Evolutionary conservation across 2,329 filamentous ascomycete genomes (phyloP).

Genomic region (Nemania abortiva): DNA sequence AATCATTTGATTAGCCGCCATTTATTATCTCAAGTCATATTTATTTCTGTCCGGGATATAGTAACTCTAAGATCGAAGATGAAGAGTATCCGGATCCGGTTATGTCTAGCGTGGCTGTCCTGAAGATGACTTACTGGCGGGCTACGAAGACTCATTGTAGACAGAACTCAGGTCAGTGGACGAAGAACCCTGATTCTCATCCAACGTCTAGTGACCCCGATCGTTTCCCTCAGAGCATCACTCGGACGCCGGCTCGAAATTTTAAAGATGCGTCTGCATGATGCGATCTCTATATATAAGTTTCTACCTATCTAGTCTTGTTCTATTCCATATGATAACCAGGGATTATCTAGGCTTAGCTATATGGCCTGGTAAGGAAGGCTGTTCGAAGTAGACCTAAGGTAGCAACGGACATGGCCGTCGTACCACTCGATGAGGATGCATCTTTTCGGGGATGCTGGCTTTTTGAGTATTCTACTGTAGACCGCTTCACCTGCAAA

Average conservation of each 20-base stretch:
- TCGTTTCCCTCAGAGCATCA: neutral
- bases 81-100: too few relatives aligned
- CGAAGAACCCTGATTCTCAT: too few relatives aligned
- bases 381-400: conserved; percentile 15
- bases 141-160: too few relatives aligned
- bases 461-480: conserved; percentile 30
- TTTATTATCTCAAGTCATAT: too few relatives aligned
- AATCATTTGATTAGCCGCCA: too few relatives aligned
- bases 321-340: neutral
- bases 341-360: conserved; percentile 11
- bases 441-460: conserved; percentile 20
- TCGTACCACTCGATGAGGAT: conserved; percentile 21
- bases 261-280: too few relatives aligned
- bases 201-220: neutral
- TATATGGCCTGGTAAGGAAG: conserved; percentile 18
- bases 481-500: neutral
- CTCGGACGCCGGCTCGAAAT: neutral
- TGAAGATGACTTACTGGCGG: too few relatives aligned
- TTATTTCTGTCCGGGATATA: too few relatives aligned
- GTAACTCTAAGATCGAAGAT: too few relatives aligned
- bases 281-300: conserved; percentile 6
- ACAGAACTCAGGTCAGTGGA: too few relatives aligned
- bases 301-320: neutral
- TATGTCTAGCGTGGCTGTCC: too few relatives aligned
- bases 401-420: conserved; percentile 23